Conservation (phyloP, 352 stramenopile genomes). For the Globisporangium paroecandrum region DNA sequence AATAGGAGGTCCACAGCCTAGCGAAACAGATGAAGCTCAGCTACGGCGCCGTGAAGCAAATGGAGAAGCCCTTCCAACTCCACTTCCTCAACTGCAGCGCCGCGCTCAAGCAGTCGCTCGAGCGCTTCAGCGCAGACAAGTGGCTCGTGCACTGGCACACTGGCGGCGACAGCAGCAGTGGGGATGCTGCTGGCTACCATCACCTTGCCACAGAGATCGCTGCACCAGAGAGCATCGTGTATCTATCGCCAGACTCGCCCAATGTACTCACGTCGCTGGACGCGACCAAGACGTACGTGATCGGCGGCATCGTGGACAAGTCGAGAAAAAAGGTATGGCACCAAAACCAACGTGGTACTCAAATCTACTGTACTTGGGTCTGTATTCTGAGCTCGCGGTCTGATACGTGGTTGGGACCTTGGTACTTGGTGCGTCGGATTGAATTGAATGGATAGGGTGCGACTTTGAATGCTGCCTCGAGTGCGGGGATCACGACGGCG, state of each 20-base stretch:
- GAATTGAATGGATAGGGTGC: slow-evolving; percentile 28
- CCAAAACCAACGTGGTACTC: not conserved
- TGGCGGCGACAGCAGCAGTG: not conserved
- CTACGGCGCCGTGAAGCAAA: slow-evolving; percentile 63
- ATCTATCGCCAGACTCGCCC: slow-evolving; percentile 69
- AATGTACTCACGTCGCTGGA: slow-evolving; percentile 64
- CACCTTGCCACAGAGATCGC: slow-evolving; percentile 36
- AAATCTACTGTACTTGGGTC: not conserved
- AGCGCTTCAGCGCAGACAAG: slow-evolving; percentile 55
- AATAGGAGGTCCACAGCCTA: slow-evolving; percentile 58
- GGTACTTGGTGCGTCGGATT: not conserved
- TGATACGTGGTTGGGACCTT: not conserved
- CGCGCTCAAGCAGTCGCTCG: slow-evolving; percentile 41
- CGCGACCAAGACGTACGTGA: slow-evolving; percentile 68
- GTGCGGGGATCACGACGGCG: slow-evolving; percentile 46
- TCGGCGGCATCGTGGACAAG: slow-evolving; percentile 80
- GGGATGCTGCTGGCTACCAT: not conserved
- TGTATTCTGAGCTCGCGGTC: not conserved
- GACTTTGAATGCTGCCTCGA: slow-evolving; percentile 48
- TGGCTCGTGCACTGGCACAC: slow-evolving; percentile 64
- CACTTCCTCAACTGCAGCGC: slow-evolving; percentile 55
- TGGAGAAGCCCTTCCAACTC: slow-evolving; percentile 64
- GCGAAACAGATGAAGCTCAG: slow-evolving; percentile 76
- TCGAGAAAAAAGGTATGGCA: slow-evolving; percentile 55
- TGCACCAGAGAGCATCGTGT: slow-evolving; percentile 48